Conservation (phyloP, 2,329 filamentous ascomycete species). For the Phaeosphaeriaceae sp. region DNA sequence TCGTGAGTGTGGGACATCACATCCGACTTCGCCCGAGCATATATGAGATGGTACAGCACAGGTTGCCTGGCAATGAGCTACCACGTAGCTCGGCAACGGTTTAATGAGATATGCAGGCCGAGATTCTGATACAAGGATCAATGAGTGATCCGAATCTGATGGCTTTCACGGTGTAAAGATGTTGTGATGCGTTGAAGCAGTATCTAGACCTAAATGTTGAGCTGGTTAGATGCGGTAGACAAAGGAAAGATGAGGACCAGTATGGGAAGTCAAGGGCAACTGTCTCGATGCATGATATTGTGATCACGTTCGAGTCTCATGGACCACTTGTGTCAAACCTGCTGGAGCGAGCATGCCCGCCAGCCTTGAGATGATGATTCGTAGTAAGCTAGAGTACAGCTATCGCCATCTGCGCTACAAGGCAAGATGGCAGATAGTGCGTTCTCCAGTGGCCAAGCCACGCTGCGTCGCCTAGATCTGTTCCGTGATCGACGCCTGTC, state of each 20-base stretch:
- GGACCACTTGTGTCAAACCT: slow-evolving; percentile 44
- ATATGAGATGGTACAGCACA: slow-evolving; percentile 20
- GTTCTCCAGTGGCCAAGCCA: slow-evolving; percentile 38
- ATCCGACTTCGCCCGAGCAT: slow-evolving; percentile 24
- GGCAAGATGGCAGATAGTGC: slow-evolving; percentile 46
- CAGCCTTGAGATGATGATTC: slow-evolving; percentile 31
- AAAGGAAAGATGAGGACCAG: slow-evolving; percentile 14
- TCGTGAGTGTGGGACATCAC: slow-evolving; percentile 12
- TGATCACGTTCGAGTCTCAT: slow-evolving; percentile 47
- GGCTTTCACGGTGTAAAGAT: slow-evolving; percentile 25
- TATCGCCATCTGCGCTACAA: slow-evolving; percentile 45
- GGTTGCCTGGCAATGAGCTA: slow-evolving; percentile 30
- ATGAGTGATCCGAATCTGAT: slow-evolving; percentile 28
- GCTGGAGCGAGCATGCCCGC: slow-evolving; percentile 30
- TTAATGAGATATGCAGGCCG: slow-evolving; percentile 26
- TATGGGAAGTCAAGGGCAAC: slow-evolving; percentile 33
- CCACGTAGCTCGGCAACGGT: slow-evolving; percentile 27
- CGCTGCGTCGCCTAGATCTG: slow-evolving; percentile 16
- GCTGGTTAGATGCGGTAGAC: slow-evolving; percentile 21
- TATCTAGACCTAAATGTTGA: slow-evolving; percentile 23
- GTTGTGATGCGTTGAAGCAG: slow-evolving; percentile 5
- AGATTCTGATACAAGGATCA: slow-evolving; percentile 30
- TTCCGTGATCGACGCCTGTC: slow-evolving; percentile 20
- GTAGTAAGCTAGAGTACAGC: slow-evolving; percentile 47
- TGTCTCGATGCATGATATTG: slow-evolving; percentile 49